Evolutionary conservation across 2,329 filamentous ascomycete species (phyloP), one percentile per base, ranked within the genome.

Genomic region (Neofusicoccum kwambonambiense): DNA sequence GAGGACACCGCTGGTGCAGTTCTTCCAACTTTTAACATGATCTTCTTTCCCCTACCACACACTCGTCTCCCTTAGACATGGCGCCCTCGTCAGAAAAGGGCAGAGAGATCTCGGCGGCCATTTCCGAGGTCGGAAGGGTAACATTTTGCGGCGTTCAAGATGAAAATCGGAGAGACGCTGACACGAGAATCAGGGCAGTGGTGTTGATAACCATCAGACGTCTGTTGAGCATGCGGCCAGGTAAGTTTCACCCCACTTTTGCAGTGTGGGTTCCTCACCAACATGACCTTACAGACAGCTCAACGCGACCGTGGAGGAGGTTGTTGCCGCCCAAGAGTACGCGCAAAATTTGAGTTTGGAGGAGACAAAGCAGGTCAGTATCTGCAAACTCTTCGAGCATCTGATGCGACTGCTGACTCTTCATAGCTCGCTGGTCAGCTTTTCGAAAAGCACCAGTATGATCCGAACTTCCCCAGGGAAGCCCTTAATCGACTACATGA

Each of bases 391-490:
- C 13, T 27, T 19, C 7, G 19, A 56, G 19, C 19, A 34, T 9
- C 6, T 2, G 4, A 31, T 3, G 12, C 12, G 9, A 11, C 8
- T 9, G 13, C 47, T 50, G 11, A 49, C 45, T 31, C 8, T 5
- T 12, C 8, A 35, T 12, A 51, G 37, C 56, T 66, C 13, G 42
- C 65, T 3, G 35, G n/a, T 15, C 42, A 78, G 19, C 76, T 82
- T 3, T 68, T 82, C n/a, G 67, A 74, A 5, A 77, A 81, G 15
- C 78, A 83, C 67, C 75, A 79, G 44, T 72, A 77, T 31, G 82
- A 83, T 62, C 81, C 80, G 34, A 84, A 84, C 71, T 84, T 84
- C 61, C 79, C 80, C 0, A 72, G 75, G 17, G 67, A 73, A 4
- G 74, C 81, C 39, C 71, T 83, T 19, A 69, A 77, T 8, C 76